phyloP scores from a whole-genome alignment of 345 rosid species.

The Aurinia saxatilis region DNA sequence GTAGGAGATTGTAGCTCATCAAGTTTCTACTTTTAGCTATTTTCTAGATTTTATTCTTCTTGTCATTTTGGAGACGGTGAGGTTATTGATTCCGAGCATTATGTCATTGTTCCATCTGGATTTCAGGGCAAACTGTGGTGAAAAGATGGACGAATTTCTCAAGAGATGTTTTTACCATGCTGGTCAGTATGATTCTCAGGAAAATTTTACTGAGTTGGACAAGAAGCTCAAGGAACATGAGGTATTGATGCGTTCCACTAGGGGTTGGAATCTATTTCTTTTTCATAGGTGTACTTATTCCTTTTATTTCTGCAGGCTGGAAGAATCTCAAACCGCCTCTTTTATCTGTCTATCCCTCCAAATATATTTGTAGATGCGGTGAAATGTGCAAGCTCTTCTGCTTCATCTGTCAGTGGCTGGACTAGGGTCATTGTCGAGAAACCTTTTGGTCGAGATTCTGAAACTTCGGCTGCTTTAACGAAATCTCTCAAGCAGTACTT shows the following conservation, averaged over 20 bases:
- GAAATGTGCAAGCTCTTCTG: slow-evolving; percentile 79
- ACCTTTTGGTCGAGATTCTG: slow-evolving; percentile 98
- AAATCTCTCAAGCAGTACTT: slow-evolving; percentile 74
- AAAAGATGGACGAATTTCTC: slow-evolving; percentile 95
- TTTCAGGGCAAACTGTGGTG: slow-evolving; percentile 81
- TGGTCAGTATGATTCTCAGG: slow-evolving; percentile 88
- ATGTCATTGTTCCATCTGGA: slow-evolving; percentile 17
- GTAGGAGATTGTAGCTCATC: slow-evolving; percentile 25
- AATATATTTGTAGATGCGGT: slow-evolving; percentile 92
- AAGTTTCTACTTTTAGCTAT: not conserved
- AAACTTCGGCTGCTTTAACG: slow-evolving; percentile 91
- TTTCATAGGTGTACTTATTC: not conserved
- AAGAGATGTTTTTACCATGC: slow-evolving; percentile 93
- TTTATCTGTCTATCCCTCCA: slow-evolving; percentile 91
- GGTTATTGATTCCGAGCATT: not conserved
- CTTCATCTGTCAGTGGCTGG: slow-evolving; percentile 93
- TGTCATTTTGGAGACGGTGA: not conserved
- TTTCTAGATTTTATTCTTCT: not conserved
- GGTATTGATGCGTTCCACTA: slow-evolving; percentile 38
- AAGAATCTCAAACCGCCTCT: slow-evolving; percentile 82
- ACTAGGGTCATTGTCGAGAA: slow-evolving; percentile 98
- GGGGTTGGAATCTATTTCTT: not conserved
- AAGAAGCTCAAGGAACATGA: slow-evolving; percentile 78
- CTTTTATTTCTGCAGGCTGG: slow-evolving; percentile 47
- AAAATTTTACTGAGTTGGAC: slow-evolving; percentile 69